These are phyloP conservation scores for Albophoma yamanashiensis DNA, from an alignment of 2,329 filamentous ascomycete species.

Conservation along the genomic window DNA sequence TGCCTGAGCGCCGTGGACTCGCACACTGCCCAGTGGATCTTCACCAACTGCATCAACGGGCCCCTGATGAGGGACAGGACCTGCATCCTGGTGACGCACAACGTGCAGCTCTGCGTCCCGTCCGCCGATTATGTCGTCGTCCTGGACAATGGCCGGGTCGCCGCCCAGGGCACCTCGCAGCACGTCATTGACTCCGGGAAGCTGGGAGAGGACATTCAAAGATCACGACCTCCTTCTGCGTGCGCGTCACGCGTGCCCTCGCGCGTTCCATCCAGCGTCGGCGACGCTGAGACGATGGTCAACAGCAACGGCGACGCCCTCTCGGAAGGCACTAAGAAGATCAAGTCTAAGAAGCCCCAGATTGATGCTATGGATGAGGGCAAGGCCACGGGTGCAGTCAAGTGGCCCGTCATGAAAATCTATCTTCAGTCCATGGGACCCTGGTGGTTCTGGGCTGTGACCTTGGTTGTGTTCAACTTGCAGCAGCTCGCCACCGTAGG, in stretches of 20 bases:
- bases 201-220: conserved; percentile 75
- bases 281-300: conserved; percentile 50
- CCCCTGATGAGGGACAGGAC: conserved; percentile 82
- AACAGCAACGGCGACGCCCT: conserved; percentile 35
- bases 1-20: conserved; percentile 95
- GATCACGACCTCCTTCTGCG: conserved; percentile 58
- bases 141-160: conserved; percentile 76
- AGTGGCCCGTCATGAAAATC: conserved; percentile 73
- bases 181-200: conserved; percentile 80
- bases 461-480: conserved; percentile 61
- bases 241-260: conserved; percentile 66
- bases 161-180: conserved; percentile 62
- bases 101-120: conserved; percentile 78
- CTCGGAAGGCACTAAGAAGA: conserved; percentile 33
- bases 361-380: conserved; percentile 55
- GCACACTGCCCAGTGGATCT: conserved; percentile 97
- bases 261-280: conserved; percentile 63
- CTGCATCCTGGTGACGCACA: conserved; percentile 93
- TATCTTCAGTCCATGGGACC: conserved; percentile 89
- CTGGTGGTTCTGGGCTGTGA: conserved; percentile 88
- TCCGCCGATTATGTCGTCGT: conserved; percentile 71
- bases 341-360: conserved; percentile 35
- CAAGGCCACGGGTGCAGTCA: conserved; percentile 79
- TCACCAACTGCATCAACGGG: conserved; percentile 82
- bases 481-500: conserved; percentile 82